Conservation (phyloP, 768 basidiomycete genomes). For the Trametes punicea region DNA sequence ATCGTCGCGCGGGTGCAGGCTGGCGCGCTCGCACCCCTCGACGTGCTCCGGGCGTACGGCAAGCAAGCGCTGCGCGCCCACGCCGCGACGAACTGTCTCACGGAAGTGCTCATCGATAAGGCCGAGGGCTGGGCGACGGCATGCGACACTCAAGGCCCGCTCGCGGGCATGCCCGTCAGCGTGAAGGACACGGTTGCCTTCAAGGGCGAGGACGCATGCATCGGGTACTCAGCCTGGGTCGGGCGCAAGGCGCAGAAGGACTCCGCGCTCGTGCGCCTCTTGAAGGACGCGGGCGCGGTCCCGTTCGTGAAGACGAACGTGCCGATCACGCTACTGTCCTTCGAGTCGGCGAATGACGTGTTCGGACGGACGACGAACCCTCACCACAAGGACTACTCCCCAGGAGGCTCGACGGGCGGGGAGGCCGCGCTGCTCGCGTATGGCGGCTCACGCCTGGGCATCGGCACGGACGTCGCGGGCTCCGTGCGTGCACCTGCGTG, state of each 20-base stretch:
- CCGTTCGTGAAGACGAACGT: slow-evolving; percentile 42
- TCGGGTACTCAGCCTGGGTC: slow-evolving; percentile 44
- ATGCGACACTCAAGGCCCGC: slow-evolving; percentile 27
- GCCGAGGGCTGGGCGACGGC: slow-evolving; percentile 25
- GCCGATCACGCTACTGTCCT: slow-evolving; percentile 40
- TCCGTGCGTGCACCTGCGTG: slow-evolving; percentile 49
- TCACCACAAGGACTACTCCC: slow-evolving; percentile 36
- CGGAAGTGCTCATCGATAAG: slow-evolving; percentile 30
- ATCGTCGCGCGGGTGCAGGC: slow-evolving; percentile 24
- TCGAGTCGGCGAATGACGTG: slow-evolving; percentile 42
- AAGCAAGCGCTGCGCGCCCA: slow-evolving; percentile 42
- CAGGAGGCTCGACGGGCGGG: slow-evolving; percentile 51
- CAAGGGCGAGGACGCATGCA: slow-evolving; percentile 45
- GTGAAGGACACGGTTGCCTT: slow-evolving; percentile 48
- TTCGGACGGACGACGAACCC: slow-evolving; percentile 49
- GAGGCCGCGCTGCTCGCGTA: slow-evolving; percentile 48
- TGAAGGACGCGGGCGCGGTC: slow-evolving; percentile 41
- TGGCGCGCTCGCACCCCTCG: slow-evolving; percentile 22
- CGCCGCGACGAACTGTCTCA: slow-evolving; percentile 48
- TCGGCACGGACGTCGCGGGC: slow-evolving; percentile 52
- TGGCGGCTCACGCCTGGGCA: slow-evolving; percentile 43
- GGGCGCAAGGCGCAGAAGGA: slow-evolving; percentile 35
- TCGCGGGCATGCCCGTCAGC: slow-evolving; percentile 50
- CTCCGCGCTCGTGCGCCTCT: slow-evolving; percentile 37
- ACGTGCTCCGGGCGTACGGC: slow-evolving; percentile 31